These are phyloP conservation scores for Irpex sp. DNA, from an alignment of 1,284 basidiomycete genomes.

Conservation along the genomic window DNA sequence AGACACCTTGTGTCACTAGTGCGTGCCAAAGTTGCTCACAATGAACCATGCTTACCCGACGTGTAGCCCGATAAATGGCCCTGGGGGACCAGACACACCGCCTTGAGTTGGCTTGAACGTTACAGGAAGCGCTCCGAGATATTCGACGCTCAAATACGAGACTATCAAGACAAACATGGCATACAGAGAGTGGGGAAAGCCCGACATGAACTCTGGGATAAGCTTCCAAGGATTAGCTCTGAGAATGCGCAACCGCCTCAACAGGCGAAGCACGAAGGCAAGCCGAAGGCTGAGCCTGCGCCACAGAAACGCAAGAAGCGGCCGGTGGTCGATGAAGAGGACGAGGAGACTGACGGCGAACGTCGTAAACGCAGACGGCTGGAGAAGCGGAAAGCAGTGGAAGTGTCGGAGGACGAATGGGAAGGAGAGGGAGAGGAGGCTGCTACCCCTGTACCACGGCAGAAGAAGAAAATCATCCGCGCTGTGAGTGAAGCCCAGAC, in stretches of 20 bases:
- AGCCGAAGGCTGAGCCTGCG: neutral
- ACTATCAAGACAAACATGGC: conserved; percentile 28
- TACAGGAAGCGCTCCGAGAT: conserved; percentile 37
- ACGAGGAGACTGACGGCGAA: neutral
- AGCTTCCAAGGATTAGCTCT: neutral
- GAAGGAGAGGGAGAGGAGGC: conserved; percentile 6
- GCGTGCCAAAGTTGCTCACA: conserved; percentile 9
- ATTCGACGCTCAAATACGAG: conserved; percentile 40
- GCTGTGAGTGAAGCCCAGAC: neutral
- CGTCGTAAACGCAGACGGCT: neutral
- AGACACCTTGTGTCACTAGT: conserved; percentile 37
- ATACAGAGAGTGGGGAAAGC: conserved; percentile 4
- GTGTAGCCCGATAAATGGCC: conserved; percentile 23
- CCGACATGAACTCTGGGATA: neutral
- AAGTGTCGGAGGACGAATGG: conserved; percentile 4
- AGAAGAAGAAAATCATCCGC: neutral
- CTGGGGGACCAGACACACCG: conserved; percentile 45
- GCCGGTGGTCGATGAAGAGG: neutral
- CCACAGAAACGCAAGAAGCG: neutral
- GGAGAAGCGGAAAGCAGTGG: conserved; percentile 3
- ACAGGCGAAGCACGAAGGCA: neutral
- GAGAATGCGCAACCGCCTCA: neutral
- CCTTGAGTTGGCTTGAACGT: conserved; percentile 52
- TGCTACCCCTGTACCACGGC: neutral
- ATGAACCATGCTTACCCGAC: neutral